Base-by-base conservation (phyloP, 345 rosid species). In the Ceriops tagal region DNA sequence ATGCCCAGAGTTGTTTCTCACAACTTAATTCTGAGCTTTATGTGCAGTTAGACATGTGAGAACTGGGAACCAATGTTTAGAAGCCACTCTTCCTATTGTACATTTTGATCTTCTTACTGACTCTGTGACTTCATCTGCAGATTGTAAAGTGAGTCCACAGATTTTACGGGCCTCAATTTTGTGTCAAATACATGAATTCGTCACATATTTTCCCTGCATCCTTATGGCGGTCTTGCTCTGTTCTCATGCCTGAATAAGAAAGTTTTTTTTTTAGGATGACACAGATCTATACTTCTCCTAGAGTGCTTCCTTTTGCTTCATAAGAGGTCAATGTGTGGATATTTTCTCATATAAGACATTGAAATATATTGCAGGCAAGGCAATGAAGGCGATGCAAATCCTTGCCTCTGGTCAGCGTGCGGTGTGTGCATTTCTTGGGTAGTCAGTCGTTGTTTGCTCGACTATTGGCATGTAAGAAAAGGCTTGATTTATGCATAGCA, bases 281-380 rank as follows among this genome's bases (percentile, higher is more conserved):
- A 34, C 19, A 37, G 10, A 20, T 70, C 22, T 35, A 26, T 19
- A 53, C 4, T 43, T 56, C 66, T 22, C 34, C 4, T 70, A 21
- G 24, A 64, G n/a, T 65, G 64, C 19, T 65, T 72, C 28, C 61
- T 65, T 27, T 19, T 43, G 57, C 55, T 34, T 22, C 26, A 47
- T 31, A 71, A 60, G 53, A 53, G 6, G 7, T 15, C 53, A 11
- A 18, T 6, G 13, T 65, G 28, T 24, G 5, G 13, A 24, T 11
- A 62, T 52, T 27, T 61, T 34, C 62, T 63, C 26, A 61, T 70
- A 43, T 34, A 58, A 46, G 52, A 5, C 9, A 27, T 64, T 57
- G 55, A 65, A 64, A 49, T 61, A 20, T 70, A 43, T 76, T 56
- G 65, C 78, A 76, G 80, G 68, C 52, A 35, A 73, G 70, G 71